These are phyloP conservation scores for Themeda triandra DNA, from an alignment of 176 grass and related monocot species.

Conservation along the genomic window DNA sequence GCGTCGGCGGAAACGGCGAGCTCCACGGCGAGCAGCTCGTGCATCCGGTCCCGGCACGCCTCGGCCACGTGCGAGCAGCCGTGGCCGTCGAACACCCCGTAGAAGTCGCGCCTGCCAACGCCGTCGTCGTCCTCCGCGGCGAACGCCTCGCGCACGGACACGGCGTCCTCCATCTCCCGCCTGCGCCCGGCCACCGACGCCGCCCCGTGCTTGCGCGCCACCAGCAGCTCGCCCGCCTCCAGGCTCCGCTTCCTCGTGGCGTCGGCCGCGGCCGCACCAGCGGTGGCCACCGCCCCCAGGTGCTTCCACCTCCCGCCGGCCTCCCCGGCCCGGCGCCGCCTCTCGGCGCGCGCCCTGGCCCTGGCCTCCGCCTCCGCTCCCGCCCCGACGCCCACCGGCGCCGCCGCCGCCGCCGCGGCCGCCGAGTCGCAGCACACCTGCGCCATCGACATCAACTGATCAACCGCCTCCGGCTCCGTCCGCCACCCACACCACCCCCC, in stretches of 20 bases:
- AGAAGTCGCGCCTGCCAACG: constrained; percentile 50
- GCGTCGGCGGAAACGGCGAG: background rate
- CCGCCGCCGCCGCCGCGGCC: background rate
- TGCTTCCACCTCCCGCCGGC: constrained; percentile 28
- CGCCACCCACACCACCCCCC: background rate
- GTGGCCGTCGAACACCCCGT: constrained; percentile 46
- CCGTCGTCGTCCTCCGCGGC: no score
- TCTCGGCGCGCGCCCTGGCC: constrained; percentile 31
- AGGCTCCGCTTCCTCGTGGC: constrained; percentile 33
- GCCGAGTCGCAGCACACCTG: constrained; percentile 48
- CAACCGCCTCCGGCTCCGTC: no score
- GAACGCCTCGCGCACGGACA: constrained; percentile 44
- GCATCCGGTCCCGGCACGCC: constrained; percentile 73
- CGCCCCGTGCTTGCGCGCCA: constrained; percentile 20
- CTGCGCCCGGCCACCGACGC: constrained; percentile 31
- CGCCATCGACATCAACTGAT: constrained; percentile 56
- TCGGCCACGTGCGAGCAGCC: constrained; percentile 66
- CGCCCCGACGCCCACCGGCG: background rate
- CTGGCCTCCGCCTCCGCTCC: constrained; percentile 34
- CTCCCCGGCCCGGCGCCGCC: constrained; percentile 7
- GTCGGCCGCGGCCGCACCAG: background rate
- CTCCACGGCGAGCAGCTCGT: constrained; percentile 65
- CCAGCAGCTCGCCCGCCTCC: background rate
- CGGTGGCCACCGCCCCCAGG: background rate
- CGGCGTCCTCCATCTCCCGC: constrained; percentile 66